Conservation (phyloP, 306 rosid species). For the Pachyrhizus erosus region DNA sequence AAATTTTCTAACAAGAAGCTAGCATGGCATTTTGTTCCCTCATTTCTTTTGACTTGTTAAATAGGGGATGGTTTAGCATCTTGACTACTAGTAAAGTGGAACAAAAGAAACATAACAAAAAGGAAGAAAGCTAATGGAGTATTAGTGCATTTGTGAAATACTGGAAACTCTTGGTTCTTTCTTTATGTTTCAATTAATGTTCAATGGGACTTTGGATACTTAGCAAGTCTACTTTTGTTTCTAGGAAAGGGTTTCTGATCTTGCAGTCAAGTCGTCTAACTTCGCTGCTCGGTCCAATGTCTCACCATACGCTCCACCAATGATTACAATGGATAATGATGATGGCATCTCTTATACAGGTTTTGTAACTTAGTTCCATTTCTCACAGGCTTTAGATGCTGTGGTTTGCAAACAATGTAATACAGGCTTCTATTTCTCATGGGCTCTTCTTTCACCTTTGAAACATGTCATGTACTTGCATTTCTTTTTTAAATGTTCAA, state of each 20-base stretch:
- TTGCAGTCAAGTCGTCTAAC: constrained; percentile 77
- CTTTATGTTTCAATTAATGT: constrained; percentile 23
- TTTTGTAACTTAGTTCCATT: constrained; percentile 58
- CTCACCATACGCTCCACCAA: constrained; percentile 71
- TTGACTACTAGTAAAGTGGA: constrained; percentile 9
- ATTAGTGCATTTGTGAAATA: background rate
- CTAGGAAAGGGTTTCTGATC: constrained; percentile 86
- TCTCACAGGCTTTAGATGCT: constrained; percentile 30
- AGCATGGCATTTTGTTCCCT: background rate
- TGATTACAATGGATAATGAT: constrained; percentile 81
- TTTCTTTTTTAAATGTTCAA: constrained; percentile 8
- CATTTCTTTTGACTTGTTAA: constrained; percentile 19
- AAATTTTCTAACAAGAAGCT: constrained; percentile 20
- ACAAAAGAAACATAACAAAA: background rate
- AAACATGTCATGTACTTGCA: background rate
- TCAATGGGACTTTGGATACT: constrained; percentile 33
- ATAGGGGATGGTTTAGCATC: constrained; percentile 20
- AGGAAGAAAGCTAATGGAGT: constrained; percentile 14
- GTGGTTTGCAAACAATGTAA: constrained; percentile 14
- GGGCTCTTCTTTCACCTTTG: constrained; percentile 24
- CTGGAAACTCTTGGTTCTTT: constrained; percentile 26
- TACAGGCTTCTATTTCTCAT: constrained; percentile 1
- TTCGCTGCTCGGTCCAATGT: constrained; percentile 73
- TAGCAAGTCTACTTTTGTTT: constrained; percentile 29
- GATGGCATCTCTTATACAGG: constrained; percentile 90